phyloP scores from a whole-genome alignment of 2,329 filamentous ascomycete genomes.

The Lachnellula suecica region DNA sequence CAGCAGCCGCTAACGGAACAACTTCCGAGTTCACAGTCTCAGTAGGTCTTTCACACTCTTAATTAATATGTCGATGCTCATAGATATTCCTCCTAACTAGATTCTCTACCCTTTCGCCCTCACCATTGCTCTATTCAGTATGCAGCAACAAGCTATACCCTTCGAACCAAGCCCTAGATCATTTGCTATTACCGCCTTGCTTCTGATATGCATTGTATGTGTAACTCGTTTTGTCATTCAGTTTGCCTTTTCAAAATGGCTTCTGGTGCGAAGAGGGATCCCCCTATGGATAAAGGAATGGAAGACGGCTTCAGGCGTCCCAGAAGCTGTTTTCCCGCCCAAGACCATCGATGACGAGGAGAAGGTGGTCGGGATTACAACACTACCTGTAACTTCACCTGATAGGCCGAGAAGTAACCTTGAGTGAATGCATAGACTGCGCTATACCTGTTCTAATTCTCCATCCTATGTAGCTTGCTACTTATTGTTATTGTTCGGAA shows the following conservation, averaged over 20 bases:
- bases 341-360: not conserved
- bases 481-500: too few species aligned
- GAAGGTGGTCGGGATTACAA: not conserved
- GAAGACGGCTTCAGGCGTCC: not conserved
- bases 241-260: not conserved
- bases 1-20: not conserved
- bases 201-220: conserved; percentile 3
- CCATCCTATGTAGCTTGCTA: too few species aligned
- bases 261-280: not conserved
- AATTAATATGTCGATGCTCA: not conserved
- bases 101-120: conserved; percentile 7
- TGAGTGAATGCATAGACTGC: too few species aligned
- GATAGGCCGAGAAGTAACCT: too few species aligned
- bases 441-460: too few species aligned
- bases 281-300: not conserved
- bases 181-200: conserved; percentile 1
- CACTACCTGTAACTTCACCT: too few species aligned
- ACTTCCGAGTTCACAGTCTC: conserved; percentile 4
- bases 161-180: not conserved
- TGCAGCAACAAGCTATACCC: conserved; percentile 2
- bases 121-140: conserved; percentile 5
- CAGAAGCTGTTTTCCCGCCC: not conserved
- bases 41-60: not conserved
- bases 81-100: too few species aligned
- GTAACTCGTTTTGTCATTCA: not conserved